Evolutionary conservation across 1,284 basidiomycete genomes (phyloP), one percentile per base, ranked within the genome.

Genomic region (Leccinum laetum): DNA sequence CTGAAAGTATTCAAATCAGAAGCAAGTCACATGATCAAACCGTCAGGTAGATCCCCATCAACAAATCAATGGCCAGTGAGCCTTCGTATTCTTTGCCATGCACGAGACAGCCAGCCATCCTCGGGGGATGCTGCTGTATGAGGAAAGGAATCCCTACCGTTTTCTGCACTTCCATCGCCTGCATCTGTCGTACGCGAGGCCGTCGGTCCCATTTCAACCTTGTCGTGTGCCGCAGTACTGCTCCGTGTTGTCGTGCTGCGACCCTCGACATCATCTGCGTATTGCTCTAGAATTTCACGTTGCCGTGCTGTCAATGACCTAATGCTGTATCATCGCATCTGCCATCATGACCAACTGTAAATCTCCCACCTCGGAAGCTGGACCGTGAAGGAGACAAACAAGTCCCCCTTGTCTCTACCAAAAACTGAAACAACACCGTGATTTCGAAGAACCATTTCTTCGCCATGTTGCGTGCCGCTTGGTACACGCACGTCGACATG

Each of bases 401-500:
- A 80, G 79, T 99, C 97, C 58, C 97, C 97, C 71, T 86, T 90
- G 69, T 86, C 85, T 62, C 83, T 80, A 60, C 86, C 86, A 76
- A 86, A 86, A 14, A 93, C 83, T 58, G 86, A 85, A 63, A 90
- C 83, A 56, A 99, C 89, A 49, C 98, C 98, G 65, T 94, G 89
- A 39, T 91, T 91, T 80, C 93, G 94, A 72, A 99, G 80, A 14
- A 98, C 92, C 86, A 98, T 97, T 79, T 99, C 96, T 80, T 99
- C 95, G 18, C 96, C 96, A 72, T 93, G 94, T 79, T 99, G 97
- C 3, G 98, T 99, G 57, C 98, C 97, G 41, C 86, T 84, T 58
- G 96, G 95, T 60, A 99, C 89, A 67, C 94, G 91, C 60, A 99
- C 94, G 67, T 99, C 96, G 9, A 99, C 96, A 63, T 98, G 94